A percentile compares a stretch with the other conserved stretches of the same genome.
phyloP scores from a whole-genome alignment of 2,329 filamentous ascomycete genomes.

The Fusarium avenaceum region DNA sequence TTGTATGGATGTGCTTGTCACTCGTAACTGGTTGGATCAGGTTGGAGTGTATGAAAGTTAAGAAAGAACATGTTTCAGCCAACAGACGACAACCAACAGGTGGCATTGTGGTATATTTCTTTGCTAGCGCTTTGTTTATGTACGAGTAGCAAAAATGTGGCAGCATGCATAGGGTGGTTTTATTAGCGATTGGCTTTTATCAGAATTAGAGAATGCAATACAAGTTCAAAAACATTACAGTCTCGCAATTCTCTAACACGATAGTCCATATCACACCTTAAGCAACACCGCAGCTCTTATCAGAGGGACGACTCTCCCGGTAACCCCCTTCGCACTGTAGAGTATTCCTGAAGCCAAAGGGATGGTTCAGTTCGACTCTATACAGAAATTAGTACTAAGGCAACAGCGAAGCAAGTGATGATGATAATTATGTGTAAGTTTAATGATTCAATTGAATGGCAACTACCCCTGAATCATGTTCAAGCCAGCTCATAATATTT shows the following conservation, averaged over 20 bases:
- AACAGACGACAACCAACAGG: background rate
- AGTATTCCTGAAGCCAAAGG: background rate
- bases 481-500: background rate
- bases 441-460: background rate
- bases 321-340: background rate
- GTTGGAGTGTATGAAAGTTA: conserved; percentile 6
- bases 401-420: background rate
- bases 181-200: conserved; percentile 9
- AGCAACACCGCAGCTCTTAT: no score
- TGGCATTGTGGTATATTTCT: conserved; percentile 11
- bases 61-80: conserved; percentile 19
- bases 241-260: background rate
- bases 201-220: background rate
- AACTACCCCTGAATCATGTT: background rate
- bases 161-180: conserved; percentile 3
- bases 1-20: conserved; percentile 3
- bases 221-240: background rate
- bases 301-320: background rate
- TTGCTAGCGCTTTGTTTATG: conserved; percentile 21
- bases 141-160: conserved; percentile 1
- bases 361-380: background rate
- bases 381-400: background rate
- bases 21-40: conserved; percentile 4
- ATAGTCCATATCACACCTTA: no score
- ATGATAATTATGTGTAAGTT: background rate